Conservation (phyloP, 345 rosid genomes). For the Citrus hindsii region DNA sequence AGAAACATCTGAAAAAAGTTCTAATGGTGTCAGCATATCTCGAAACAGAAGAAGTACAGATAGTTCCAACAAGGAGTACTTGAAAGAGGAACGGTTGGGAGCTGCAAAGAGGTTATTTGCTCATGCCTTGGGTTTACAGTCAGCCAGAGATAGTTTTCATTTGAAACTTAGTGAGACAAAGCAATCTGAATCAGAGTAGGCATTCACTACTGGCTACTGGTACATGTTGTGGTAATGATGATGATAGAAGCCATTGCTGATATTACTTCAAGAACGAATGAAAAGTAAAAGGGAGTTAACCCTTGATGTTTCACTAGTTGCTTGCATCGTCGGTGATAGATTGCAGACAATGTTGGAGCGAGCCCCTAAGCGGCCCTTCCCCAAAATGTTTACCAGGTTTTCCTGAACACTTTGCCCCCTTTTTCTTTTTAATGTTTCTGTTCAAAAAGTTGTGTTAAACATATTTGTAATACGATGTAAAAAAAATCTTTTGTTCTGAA, state of each 20-base stretch:
- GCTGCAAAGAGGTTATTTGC: conserved; percentile 73
- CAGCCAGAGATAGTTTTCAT: conserved; percentile 26
- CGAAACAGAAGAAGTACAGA: conserved; percentile 18
- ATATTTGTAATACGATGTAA: background rate
- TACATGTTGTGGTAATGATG: background rate
- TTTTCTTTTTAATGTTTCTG: background rate
- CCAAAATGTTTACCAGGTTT: background rate
- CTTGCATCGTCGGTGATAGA: background rate
- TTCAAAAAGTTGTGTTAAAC: background rate
- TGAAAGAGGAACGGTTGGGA: conserved; percentile 48
- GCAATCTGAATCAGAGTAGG: conserved; percentile 14
- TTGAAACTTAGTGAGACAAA: conserved; percentile 26
- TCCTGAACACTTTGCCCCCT: background rate
- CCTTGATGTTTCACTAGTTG: background rate
- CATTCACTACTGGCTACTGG: background rate
- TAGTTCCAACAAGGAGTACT: conserved; percentile 30
- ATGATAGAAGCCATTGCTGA: background rate
- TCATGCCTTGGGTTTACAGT: conserved; percentile 52
- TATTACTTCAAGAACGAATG: background rate
- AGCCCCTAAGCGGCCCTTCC: background rate
- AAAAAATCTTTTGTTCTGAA: background rate
- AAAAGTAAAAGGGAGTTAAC: background rate
- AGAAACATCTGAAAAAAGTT: conserved; percentile 21
- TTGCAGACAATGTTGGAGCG: background rate
- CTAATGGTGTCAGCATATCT: conserved; percentile 10